A percentile compares a stretch with the other conserved stretches of the same genome.
Conservation (phyloP, 495 filamentous ascomycete genomes). For the Penicillium macrosclerotiorum region DNA sequence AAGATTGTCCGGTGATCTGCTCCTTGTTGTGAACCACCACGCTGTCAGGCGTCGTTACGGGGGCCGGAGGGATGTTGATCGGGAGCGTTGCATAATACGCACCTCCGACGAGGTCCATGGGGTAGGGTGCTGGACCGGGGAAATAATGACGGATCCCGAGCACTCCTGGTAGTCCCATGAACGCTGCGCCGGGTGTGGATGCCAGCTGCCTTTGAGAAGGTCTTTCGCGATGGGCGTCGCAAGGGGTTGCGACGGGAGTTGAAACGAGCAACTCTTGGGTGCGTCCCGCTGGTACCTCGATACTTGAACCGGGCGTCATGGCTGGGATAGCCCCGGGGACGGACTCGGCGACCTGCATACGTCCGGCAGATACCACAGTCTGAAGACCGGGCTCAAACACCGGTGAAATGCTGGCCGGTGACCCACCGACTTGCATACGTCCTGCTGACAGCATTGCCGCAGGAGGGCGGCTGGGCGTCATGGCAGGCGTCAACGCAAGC, state of each 20-base stretch:
- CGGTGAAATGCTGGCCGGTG: neutral
- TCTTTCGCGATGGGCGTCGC: neutral
- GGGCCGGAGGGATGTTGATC: neutral
- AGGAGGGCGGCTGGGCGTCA: neutral
- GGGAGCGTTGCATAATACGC: neutral
- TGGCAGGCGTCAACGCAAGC: neutral
- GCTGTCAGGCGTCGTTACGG: neutral
- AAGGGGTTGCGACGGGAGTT: neutral
- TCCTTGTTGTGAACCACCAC: neutral
- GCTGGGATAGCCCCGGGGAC: neutral
- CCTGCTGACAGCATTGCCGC: neutral
- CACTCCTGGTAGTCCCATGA: neutral
- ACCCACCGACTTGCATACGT: neutral
- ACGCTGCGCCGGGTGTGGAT: slow-evolving; percentile 1
- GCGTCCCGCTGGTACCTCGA: neutral
- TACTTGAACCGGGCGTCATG: neutral
- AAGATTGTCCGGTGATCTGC: slow-evolving; percentile 1
- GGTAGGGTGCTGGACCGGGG: neutral
- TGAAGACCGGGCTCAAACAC: neutral
- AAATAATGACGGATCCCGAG: neutral
- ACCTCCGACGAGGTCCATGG: neutral
- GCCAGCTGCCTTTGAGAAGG: slow-evolving; percentile 4
- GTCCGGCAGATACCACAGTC: neutral
- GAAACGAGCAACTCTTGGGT: neutral
- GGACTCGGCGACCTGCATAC: neutral